Conservation (phyloP, 2,329 filamentous ascomycete genomes). For the Myriosclerotinia curreyana region DNA sequence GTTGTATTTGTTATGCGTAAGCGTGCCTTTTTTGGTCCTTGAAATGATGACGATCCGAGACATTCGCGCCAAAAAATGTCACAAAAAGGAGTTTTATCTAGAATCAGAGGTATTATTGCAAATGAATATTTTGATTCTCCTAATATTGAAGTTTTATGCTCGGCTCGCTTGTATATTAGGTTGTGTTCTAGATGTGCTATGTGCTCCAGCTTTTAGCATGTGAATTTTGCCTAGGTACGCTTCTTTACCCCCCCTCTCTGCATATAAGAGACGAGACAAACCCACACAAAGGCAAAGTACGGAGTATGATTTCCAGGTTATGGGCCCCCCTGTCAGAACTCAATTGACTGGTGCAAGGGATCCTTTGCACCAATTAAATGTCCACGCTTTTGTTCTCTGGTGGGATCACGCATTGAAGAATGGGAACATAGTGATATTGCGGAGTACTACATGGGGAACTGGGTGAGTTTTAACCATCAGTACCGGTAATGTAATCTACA, state of each 20-base stretch:
- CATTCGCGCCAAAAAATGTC: slow-evolving; percentile 32
- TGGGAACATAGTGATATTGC: background rate
- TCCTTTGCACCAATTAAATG: background rate
- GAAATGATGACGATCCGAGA: slow-evolving; percentile 24
- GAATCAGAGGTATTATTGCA: slow-evolving; percentile 32
- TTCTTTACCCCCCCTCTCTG: background rate
- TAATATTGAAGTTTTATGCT: slow-evolving; percentile 2
- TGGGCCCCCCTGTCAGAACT: background rate
- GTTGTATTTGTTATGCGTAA: slow-evolving; percentile 17
- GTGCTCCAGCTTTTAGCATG: background rate
- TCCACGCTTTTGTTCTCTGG: background rate
- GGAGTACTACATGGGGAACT: background rate
- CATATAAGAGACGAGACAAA: too few relatives aligned
- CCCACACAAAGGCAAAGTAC: too few relatives aligned
- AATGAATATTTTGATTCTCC: slow-evolving; percentile 30
- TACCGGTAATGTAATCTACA: too few relatives aligned
- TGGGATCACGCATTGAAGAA: background rate
- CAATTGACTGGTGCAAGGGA: background rate
- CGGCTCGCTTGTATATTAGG: background rate
- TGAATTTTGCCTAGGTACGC: background rate
- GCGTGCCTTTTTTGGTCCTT: slow-evolving; percentile 16
- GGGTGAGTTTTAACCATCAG: background rate
- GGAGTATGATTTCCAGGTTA: background rate
- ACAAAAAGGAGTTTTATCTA: slow-evolving; percentile 36
- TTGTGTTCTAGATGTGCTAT: background rate